Percentiles rank a stretch among this genome's conserved stretches.
Evolutionary conservation across 805 yeast species (phyloP).

Genomic region (Cyberlindnera mrakii): DNA sequence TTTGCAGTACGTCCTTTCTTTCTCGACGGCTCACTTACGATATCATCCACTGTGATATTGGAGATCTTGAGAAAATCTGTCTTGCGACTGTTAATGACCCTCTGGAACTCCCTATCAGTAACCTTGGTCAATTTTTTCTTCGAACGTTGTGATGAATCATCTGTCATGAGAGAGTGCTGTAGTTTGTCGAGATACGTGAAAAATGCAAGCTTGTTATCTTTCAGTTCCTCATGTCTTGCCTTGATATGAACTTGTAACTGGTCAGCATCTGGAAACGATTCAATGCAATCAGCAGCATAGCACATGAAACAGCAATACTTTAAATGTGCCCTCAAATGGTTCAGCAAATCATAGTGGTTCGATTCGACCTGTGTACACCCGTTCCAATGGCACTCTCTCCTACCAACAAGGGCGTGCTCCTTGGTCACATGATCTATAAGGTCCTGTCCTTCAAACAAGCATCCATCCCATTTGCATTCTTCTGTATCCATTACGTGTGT

Average conservation of each 20-base stretch:
- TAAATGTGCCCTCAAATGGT: slow-evolving; percentile 62
- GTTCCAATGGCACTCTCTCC: slow-evolving; percentile 48
- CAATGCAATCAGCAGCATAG: slow-evolving; percentile 59
- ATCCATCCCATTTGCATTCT: slow-evolving; percentile 13
- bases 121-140: slow-evolving; percentile 5
- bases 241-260: slow-evolving; percentile 61
- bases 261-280: slow-evolving; percentile 52
- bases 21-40: slow-evolving; percentile 21
- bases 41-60: slow-evolving; percentile 19
- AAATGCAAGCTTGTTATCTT: slow-evolving; percentile 12
- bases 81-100: slow-evolving; percentile 7
- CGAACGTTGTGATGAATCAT: neutral
- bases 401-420: slow-evolving; percentile 5
- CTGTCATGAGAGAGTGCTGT: slow-evolving; percentile 1
- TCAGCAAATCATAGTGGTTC: slow-evolving; percentile 47
- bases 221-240: slow-evolving; percentile 37
- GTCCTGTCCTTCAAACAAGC: slow-evolving; percentile 1
- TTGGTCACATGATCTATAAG: slow-evolving; percentile 8
- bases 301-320: slow-evolving; percentile 65
- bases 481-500: neutral
- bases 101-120: slow-evolving; percentile 8
- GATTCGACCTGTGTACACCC: slow-evolving; percentile 49
- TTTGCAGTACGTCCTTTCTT: slow-evolving; percentile 23
- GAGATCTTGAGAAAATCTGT: slow-evolving; percentile 21
- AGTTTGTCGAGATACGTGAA: slow-evolving; percentile 12